Percentiles rank a stretch among this genome's conserved stretches.
phyloP scores from a whole-genome alignment of 345 rosid species.

The Angophora floribunda region DNA sequence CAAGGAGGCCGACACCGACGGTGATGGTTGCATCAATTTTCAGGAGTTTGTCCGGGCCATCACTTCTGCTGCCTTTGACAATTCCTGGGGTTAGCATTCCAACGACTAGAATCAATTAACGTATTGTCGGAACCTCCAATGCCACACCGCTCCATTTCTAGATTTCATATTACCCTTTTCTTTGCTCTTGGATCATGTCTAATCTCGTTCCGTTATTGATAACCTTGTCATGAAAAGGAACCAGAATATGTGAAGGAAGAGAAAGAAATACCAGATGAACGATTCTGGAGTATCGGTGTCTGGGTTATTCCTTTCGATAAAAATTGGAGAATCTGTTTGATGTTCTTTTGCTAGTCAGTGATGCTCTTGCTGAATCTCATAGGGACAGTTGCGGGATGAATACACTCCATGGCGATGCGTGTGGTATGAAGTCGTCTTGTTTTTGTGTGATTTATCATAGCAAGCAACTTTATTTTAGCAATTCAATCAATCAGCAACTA shows the following conservation, averaged over 20 bases:
- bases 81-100: slow-evolving; percentile 50
- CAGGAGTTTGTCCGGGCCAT: slow-evolving; percentile 74
- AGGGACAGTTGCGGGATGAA: not conserved
- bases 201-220: not conserved
- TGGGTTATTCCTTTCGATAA: not conserved
- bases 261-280: not conserved
- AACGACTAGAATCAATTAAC: not conserved
- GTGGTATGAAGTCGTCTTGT: not conserved
- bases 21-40: slow-evolving; percentile 75
- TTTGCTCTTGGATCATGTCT: not conserved
- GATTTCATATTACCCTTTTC: not conserved
- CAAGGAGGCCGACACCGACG: slow-evolving; percentile 78
- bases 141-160: not conserved
- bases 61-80: slow-evolving; percentile 77
- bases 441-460: not conserved
- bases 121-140: not conserved
- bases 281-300: not conserved
- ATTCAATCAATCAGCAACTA: not conserved
- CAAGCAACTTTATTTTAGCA: not conserved
- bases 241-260: not conserved
- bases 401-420: not conserved
- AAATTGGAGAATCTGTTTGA: not conserved
- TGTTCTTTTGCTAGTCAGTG: not conserved
- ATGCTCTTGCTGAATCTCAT: not conserved
- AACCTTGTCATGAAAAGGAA: not conserved